A percentile compares a stretch with the other conserved stretches of the same genome.
These are phyloP conservation scores for Parathielavia appendiculata DNA, from an alignment of 495 filamentous ascomycete genomes.

Conservation along the genomic window DNA sequence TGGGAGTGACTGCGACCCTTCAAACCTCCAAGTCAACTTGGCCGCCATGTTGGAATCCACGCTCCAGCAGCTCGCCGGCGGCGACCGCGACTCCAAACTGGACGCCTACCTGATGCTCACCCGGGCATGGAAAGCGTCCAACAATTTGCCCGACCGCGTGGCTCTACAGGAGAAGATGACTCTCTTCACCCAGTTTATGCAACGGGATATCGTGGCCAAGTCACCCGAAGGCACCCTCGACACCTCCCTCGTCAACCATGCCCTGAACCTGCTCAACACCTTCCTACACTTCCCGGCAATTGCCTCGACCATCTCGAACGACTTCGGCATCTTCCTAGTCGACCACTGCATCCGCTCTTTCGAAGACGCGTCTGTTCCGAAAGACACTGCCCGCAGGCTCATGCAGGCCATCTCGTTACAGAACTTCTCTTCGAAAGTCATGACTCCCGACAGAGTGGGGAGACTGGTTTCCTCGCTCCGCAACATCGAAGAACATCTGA, in stretches of 20 bases:
- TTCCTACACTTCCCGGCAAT: conserved; percentile 66
- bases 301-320: conserved; percentile 59
- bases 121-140: conserved; percentile 69
- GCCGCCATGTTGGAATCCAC: conserved; percentile 80
- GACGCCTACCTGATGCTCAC: conserved; percentile 82
- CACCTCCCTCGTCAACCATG: conserved; percentile 63
- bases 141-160: conserved; percentile 64
- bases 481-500: conserved; percentile 64
- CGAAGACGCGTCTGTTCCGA: conserved; percentile 52
- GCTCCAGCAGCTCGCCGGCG: conserved; percentile 68
- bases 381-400: conserved; percentile 69
- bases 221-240: conserved; percentile 48
- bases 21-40: conserved; percentile 42
- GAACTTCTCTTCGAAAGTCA: conserved; percentile 65
- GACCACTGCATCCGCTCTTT: conserved; percentile 71
- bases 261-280: conserved; percentile 65
- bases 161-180: conserved; percentile 70
- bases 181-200: conserved; percentile 69
- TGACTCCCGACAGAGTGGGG: conserved; percentile 62
- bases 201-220: conserved; percentile 64
- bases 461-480: conserved; percentile 64
- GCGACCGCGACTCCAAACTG: conserved; percentile 60
- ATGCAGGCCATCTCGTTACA: conserved; percentile 73
- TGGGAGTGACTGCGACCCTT: conserved; percentile 30
- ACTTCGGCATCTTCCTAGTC: conserved; percentile 72